Evolutionary conservation across 176 grass and related monocot genomes (phyloP).

Genomic region (Aegilops bicornis): DNA sequence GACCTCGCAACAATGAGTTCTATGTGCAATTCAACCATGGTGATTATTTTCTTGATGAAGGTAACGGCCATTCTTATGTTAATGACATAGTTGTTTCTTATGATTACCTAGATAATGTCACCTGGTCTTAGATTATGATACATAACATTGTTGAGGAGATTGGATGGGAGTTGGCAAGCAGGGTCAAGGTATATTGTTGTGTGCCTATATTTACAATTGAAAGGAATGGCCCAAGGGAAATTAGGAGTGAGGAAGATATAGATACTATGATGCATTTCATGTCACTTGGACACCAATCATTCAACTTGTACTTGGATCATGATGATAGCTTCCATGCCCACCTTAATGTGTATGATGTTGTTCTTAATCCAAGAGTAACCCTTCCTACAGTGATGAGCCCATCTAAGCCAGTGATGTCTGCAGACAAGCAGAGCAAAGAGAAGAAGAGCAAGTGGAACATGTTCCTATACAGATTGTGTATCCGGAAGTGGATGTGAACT

Average conservation of each 20-base stretch:
- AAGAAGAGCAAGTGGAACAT: no score
- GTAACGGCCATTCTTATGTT: not conserved
- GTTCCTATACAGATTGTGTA: no score
- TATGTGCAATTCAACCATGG: no score
- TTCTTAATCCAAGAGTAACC: not conserved
- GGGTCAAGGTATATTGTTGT: not conserved
- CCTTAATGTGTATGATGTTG: not conserved
- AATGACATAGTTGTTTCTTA: not conserved
- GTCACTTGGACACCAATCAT: not conserved
- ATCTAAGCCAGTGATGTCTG: not conserved
- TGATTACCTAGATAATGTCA: not conserved
- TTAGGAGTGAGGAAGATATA: not conserved
- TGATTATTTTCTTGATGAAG: not conserved
- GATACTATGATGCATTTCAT: not conserved
- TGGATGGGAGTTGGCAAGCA: accelerated
- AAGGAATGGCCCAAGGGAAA: not conserved
- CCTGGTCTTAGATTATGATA: not conserved
- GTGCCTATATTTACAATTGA: not conserved
- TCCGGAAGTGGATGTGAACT: no score
- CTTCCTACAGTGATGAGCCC: not conserved
- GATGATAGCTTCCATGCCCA: not conserved
- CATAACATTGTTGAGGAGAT: not conserved
- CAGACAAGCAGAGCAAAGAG: no score
- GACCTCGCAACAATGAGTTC: no score
- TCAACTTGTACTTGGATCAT: not conserved